Conservation (phyloP, 805 yeast genomes). For the Scheffersomyces stipitis region DNA sequence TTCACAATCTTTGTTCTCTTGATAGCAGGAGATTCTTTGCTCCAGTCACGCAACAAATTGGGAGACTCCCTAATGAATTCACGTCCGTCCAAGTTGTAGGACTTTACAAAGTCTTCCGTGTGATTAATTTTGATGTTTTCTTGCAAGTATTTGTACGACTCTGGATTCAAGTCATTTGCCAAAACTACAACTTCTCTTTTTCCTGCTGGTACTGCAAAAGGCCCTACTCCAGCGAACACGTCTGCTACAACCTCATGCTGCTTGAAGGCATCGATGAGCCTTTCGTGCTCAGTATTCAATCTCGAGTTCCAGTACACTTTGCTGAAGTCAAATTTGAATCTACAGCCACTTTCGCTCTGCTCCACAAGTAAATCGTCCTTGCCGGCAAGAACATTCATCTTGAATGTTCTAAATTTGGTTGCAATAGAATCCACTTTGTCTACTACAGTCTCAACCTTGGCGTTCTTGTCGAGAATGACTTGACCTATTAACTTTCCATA, state of each 20-base stretch:
- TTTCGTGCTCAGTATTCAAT: slow-evolving; percentile 87
- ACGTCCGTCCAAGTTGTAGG: slow-evolving; percentile 79
- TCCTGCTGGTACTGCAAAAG: slow-evolving; percentile 95
- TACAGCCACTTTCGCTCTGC: slow-evolving; percentile 85
- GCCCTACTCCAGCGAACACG: slow-evolving; percentile 98
- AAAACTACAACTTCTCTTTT: slow-evolving; percentile 75
- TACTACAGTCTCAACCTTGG: slow-evolving; percentile 82
- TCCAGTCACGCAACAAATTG: slow-evolving; percentile 48
- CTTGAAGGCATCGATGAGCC: slow-evolving; percentile 63
- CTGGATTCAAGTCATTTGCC: slow-evolving; percentile 94
- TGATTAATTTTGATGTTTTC: slow-evolving; percentile 67
- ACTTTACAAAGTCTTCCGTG: slow-evolving; percentile 54
- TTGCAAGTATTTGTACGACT: slow-evolving; percentile 67
- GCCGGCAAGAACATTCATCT: slow-evolving; percentile 93
- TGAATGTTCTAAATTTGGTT: slow-evolving; percentile 85
- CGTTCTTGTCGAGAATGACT: slow-evolving; percentile 84
- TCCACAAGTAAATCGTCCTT: slow-evolving; percentile 71
- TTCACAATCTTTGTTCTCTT: slow-evolving; percentile 33
- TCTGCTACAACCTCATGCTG: slow-evolving; percentile 82
- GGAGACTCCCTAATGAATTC: slow-evolving; percentile 70
- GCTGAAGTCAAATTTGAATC: slow-evolving; percentile 82
- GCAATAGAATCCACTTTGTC: slow-evolving; percentile 87
- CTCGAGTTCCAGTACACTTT: slow-evolving; percentile 98
- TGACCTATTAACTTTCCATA: slow-evolving; percentile 82
- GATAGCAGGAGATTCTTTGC: slow-evolving; percentile 32